Evolutionary conservation across 805 yeast species (phyloP).

Genomic region (Scheffersomyces lignosus): DNA sequence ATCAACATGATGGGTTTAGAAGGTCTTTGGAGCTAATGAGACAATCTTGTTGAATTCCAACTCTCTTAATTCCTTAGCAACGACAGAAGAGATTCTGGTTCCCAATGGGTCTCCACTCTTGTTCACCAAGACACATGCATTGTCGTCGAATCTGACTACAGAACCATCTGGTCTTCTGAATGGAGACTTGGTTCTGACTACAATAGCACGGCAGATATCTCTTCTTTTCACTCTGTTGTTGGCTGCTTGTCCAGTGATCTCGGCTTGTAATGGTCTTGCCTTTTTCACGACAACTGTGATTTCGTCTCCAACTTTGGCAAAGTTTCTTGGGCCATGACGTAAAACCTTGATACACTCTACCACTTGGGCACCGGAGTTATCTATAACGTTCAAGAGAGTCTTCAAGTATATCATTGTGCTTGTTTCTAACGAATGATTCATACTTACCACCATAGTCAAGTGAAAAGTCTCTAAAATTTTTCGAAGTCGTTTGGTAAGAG

Average conservation of each 20-base stretch:
- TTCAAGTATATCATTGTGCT: slow-evolving; percentile 79
- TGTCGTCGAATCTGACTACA: slow-evolving; percentile 85
- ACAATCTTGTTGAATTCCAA: slow-evolving; percentile 83
- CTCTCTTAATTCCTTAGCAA: slow-evolving; percentile 85
- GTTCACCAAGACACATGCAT: slow-evolving; percentile 93
- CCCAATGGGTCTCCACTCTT: slow-evolving; percentile 94
- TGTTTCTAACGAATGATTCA: too few species aligned
- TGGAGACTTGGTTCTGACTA: slow-evolving; percentile 86
- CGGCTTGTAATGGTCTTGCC: slow-evolving; percentile 74
- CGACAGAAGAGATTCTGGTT: slow-evolving; percentile 86
- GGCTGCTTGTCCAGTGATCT: slow-evolving; percentile 70
- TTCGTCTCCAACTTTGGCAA: slow-evolving; percentile 86
- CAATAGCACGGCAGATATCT: slow-evolving; percentile 92
- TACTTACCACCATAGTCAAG: too few species aligned
- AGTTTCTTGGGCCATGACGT: slow-evolving; percentile 81
- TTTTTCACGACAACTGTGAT: slow-evolving; percentile 93
- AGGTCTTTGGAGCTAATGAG: slow-evolving; percentile 81
- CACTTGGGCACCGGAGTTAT: slow-evolving; percentile 91
- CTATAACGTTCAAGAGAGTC: slow-evolving; percentile 85
- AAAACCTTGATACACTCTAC: slow-evolving; percentile 96
- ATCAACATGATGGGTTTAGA: slow-evolving; percentile 3
- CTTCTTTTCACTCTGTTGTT: slow-evolving; percentile 88
- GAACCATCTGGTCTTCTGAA: slow-evolving; percentile 84
- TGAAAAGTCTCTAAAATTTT: slow-evolving; percentile 4
- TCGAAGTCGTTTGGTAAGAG: background rate